Base-by-base conservation (phyloP, 169 alveolate genomes). In the Sarcocystis neurona region DNA sequence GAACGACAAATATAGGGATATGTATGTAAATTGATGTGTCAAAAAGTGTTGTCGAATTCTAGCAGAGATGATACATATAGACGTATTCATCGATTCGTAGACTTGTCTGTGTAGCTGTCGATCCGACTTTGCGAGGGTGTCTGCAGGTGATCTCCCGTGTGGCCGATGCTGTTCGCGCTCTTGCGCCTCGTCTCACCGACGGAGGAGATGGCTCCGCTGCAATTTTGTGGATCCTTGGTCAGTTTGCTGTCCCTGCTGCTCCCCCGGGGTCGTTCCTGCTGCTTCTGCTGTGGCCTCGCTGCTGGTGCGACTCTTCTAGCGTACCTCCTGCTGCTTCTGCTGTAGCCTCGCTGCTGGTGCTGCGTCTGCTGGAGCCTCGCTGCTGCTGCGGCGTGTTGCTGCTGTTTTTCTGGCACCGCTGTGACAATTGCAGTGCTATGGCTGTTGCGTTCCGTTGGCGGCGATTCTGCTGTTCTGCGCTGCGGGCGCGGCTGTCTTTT, bases 201-300 rank as follows among this genome's bases (percentile, higher is more conserved):
- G 94, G 90, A 34, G 94, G 91, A 39, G 96, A 94, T 58, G 94
- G 94, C 48, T 92, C 94, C 78, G 94, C 95, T 0, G 96, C 97
- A 32, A 89, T 93, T 23, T 92, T 93, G 1, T 94, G 96, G 94
- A 89, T 90, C 41, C 48, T 87, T 1, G 94, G 93, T 56, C n/a
- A 30, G 88, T 66, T 18, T 58, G n/a, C 72, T 10, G 10, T 58
- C 34, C n/a, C 30, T 6, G 34, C n/a, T 58, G 15, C n/a, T 58
- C n/a, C 6, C 27, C 60, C 27, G 60, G 15, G 15, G 6, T 58
- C 72, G 6, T 58, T 18, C n/a, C 27, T 18, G 5, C 72, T 63
- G 30, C 37, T 58, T 60, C 18, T 50, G n/a, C n/a, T n/a, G n/a
- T n/a, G n/a, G n/a, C n/a, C n/a, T 18, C n/a, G n/a, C 72, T 10